Percentiles rank a stretch among this genome's conserved stretches.
Evolutionary conservation across 768 basidiomycete species (phyloP).

Genomic region (Tylopilus balloui): DNA sequence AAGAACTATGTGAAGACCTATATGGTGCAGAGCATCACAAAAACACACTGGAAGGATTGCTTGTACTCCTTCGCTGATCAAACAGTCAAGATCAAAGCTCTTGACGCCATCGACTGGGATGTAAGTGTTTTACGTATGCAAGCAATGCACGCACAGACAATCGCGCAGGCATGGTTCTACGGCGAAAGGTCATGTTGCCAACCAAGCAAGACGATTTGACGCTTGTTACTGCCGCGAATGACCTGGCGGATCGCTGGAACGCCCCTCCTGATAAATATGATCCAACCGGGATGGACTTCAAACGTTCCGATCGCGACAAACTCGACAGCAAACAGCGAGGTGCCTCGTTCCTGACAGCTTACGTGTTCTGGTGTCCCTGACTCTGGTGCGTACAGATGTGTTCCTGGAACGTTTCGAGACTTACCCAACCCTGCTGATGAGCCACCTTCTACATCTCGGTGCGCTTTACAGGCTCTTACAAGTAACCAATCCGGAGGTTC

Average conservation of each 20-base stretch:
- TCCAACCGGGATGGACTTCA: conserved; percentile 38
- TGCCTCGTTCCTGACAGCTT: conserved; percentile 9
- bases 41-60: conserved; percentile 54
- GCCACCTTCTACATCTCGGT: conserved; percentile 41
- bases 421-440: conserved; percentile 38
- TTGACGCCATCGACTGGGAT: conserved; percentile 55
- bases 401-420: conserved; percentile 53
- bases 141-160: neutral
- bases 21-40: conserved; percentile 53
- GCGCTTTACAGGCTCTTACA: conserved; percentile 40
- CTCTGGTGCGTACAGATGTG: conserved; percentile 35
- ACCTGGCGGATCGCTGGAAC: conserved; percentile 51
- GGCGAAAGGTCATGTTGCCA: conserved; percentile 48
- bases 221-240: conserved; percentile 48
- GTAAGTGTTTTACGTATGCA: conserved; percentile 31
- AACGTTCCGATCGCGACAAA: conserved; percentile 39
- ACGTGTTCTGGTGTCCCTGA: neutral
- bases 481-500: conserved; percentile 48
- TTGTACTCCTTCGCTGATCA: conserved; percentile 44
- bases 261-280: conserved; percentile 34
- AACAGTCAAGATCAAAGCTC: conserved; percentile 41
- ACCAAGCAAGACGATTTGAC: conserved; percentile 50
- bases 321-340: conserved; percentile 52
- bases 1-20: conserved; percentile 52
- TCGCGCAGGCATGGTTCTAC: conserved; percentile 48